Evolutionary conservation across 495 filamentous ascomycete genomes (phyloP).

Genomic region (Penicillium coprophilum): DNA sequence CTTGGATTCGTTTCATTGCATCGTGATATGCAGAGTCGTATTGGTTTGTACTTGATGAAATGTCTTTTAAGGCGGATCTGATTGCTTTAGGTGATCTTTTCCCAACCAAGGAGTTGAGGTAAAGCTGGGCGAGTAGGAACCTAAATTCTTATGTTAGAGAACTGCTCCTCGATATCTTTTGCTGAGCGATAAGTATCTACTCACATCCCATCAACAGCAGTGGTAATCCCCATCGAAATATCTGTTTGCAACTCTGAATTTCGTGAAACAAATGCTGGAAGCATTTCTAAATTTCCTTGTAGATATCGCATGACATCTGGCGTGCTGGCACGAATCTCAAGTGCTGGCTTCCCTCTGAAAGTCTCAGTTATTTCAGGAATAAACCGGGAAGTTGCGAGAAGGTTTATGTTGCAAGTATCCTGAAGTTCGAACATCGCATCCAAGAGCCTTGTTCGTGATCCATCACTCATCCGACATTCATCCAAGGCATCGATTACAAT

Average conservation of each 20-base stretch:
- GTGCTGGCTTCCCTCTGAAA: background rate
- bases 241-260: background rate
- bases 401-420: background rate
- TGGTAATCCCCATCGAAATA: background rate
- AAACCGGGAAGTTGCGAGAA: background rate
- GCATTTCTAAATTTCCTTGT: background rate
- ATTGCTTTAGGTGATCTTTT: conserved; percentile 8
- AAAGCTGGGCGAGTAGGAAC: conserved; percentile 18
- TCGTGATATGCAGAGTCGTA: background rate
- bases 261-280: background rate
- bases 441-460: background rate
- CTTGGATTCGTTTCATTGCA: background rate
- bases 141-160: background rate
- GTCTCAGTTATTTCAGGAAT: background rate
- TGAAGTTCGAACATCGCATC: background rate
- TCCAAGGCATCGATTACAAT: background rate
- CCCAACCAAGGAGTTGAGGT: conserved; percentile 11
- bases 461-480: background rate
- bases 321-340: background rate
- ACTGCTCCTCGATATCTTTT: background rate
- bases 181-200: background rate
- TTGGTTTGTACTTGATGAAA: background rate
- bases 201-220: background rate
- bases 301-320: background rate
- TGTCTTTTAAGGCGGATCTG: background rate